Percentiles rank a stretch among this genome's conserved stretches.
Conservation (phyloP, 1,284 basidiomycete genomes). For the Microbotryum scabiosae region DNA sequence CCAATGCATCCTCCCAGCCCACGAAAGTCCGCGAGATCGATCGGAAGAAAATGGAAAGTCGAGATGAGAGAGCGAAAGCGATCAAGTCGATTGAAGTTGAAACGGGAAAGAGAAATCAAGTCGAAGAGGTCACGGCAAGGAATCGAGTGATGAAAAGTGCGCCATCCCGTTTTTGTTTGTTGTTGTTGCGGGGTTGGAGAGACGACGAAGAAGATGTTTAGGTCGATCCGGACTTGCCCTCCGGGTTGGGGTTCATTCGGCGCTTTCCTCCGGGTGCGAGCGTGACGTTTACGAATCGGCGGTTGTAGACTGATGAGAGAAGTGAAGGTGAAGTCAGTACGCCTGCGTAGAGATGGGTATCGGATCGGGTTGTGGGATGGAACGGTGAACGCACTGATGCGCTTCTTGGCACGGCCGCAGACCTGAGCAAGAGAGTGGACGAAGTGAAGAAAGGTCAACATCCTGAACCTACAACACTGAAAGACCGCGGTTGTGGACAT, state of each 20-base stretch:
- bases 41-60: too few species aligned
- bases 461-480: too few species aligned
- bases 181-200: too few species aligned
- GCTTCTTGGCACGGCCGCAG: slow-evolving; percentile 15
- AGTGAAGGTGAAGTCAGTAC: slow-evolving; percentile 1
- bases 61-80: too few species aligned
- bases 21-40: too few species aligned
- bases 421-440: not conserved
- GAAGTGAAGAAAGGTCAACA: not conserved
- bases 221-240: slow-evolving; percentile 3
- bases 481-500: not conserved
- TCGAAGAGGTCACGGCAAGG: too few species aligned
- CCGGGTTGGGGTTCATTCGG: not conserved
- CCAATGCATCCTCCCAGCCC: too few species aligned
- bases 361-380: not conserved
- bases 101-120: too few species aligned
- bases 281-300: slow-evolving; percentile 5
- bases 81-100: too few species aligned
- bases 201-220: too few species aligned
- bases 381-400: slow-evolving; percentile 2
- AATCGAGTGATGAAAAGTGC: too few species aligned
- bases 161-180: too few species aligned
- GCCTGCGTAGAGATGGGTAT: slow-evolving; percentile 10
- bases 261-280: not conserved
- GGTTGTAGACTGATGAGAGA: not conserved